Evolutionary conservation across 225 moss, liverwort and hornwort genomes (phyloP).

Genomic region (Polytrichum commune): DNA sequence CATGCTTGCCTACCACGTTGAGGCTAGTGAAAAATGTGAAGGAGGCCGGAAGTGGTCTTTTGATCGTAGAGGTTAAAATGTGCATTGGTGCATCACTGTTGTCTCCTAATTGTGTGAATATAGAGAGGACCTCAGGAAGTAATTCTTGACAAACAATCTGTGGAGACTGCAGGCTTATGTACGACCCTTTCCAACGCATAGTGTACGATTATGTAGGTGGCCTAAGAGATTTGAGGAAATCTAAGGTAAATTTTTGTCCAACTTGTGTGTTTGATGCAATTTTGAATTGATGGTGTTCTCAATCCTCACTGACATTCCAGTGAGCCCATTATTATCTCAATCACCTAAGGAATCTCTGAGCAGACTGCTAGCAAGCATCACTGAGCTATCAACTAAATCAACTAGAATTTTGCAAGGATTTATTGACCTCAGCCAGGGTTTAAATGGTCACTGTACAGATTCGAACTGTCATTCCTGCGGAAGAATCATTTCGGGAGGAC

Average conservation of each 20-base stretch:
- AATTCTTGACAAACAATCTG: slow-evolving; percentile 8
- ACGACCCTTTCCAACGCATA: slow-evolving; percentile 78
- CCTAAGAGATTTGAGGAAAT: slow-evolving; percentile 76
- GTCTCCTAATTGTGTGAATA: no score
- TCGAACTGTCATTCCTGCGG: slow-evolving; percentile 85
- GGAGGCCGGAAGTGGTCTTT: no score
- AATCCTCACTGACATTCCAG: no score
- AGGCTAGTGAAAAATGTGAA: no score
- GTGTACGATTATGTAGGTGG: slow-evolving; percentile 95
- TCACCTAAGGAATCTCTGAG: background rate
- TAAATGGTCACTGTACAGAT: slow-evolving; percentile 32
- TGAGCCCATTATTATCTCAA: no score
- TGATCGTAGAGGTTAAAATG: no score
- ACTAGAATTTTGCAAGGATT: background rate
- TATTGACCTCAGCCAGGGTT: background rate
- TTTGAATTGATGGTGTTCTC: no score
- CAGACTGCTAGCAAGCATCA: background rate
- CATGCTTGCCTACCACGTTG: no score
- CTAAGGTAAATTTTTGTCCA: slow-evolving; percentile 52
- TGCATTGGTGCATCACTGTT: no score
- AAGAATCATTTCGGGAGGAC: slow-evolving; percentile 88
- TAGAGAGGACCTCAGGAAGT: background rate
- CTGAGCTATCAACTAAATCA: background rate
- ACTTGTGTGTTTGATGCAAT: slow-evolving; percentile 5
- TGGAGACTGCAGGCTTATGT: slow-evolving; percentile 84